These are phyloP conservation scores for Phytophthora multivora DNA, from an alignment of 352 stramenopile species.

Conservation along the genomic window DNA sequence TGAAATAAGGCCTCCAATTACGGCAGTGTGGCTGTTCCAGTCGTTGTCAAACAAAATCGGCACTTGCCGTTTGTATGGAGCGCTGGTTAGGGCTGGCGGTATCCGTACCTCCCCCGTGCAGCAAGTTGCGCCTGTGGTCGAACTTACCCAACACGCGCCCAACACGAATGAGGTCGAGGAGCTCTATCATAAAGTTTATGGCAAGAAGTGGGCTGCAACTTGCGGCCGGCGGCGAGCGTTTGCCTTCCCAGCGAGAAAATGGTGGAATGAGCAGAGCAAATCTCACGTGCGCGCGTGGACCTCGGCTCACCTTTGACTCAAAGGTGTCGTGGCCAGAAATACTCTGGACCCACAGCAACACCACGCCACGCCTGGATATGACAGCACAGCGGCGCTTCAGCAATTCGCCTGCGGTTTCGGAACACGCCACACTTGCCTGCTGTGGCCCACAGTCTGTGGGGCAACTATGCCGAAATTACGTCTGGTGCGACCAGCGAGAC, in stretches of 20 bases:
- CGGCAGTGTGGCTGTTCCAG: background rate
- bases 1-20: background rate
- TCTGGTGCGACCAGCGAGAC: conserved; percentile 26
- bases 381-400: no score
- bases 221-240: background rate
- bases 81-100: conserved; percentile 24
- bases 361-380: no score
- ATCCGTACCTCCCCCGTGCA: conserved; percentile 15
- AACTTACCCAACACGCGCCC: conserved; percentile 23
- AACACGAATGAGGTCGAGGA: conserved; percentile 15
- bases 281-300: conserved; percentile 25
- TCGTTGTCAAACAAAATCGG: conserved; percentile 1
- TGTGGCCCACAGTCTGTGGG: background rate
- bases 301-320: conserved; percentile 4
- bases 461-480: background rate
- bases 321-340: background rate
- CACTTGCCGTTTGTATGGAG: conserved; percentile 18
- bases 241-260: background rate
- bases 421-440: no score
- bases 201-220: conserved; percentile 9
- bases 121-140: background rate
- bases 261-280: conserved; percentile 23
- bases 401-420: no score
- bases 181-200: no score
- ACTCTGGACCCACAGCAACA: conserved; percentile 11